Percentiles rank a stretch among this genome's conserved stretches.
Conservation (phyloP, 768 basidiomycete genomes). For the Coprinellus micaceus region DNA sequence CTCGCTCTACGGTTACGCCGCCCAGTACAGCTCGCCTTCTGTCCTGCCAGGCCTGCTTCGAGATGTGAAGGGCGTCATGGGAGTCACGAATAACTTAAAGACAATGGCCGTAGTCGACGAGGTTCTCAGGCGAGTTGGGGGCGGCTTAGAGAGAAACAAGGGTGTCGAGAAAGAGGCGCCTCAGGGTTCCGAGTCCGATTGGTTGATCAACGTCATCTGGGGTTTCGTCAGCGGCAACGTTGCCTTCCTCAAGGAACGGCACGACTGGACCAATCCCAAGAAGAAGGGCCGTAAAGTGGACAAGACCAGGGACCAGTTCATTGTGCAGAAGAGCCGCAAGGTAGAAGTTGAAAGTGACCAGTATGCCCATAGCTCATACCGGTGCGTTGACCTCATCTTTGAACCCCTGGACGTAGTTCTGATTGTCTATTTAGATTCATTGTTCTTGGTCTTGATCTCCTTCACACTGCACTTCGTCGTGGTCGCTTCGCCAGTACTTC, state of each 20-base stretch:
- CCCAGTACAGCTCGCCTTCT: slow-evolving; percentile 71
- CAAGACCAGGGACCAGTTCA: slow-evolving; percentile 49
- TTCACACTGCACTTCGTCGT: slow-evolving; percentile 82
- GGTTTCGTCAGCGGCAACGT: slow-evolving; percentile 84
- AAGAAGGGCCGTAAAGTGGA: slow-evolving; percentile 41
- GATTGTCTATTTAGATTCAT: slow-evolving; percentile 58
- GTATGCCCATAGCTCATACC: slow-evolving; percentile 83
- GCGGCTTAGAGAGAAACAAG: slow-evolving; percentile 80
- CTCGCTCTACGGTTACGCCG: slow-evolving; percentile 21
- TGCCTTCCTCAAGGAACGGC: slow-evolving; percentile 68
- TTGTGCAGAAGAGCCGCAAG: slow-evolving; percentile 78
- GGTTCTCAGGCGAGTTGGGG: slow-evolving; percentile 74
- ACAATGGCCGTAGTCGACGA: slow-evolving; percentile 86
- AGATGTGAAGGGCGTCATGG: slow-evolving; percentile 40
- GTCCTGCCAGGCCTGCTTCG: slow-evolving; percentile 27
- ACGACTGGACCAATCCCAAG: slow-evolving; percentile 33
- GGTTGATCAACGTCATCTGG: slow-evolving; percentile 73
- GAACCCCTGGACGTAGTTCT: not conserved
- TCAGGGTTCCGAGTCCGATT: slow-evolving; percentile 48
- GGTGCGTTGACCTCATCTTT: slow-evolving; percentile 40
- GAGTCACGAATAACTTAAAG: slow-evolving; percentile 77
- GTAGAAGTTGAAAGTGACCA: slow-evolving; percentile 53
- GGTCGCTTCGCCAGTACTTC: slow-evolving; percentile 85
- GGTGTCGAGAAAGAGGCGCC: slow-evolving; percentile 2
- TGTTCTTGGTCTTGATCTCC: slow-evolving; percentile 86